Evolutionary conservation across 768 basidiomycete species (phyloP), one percentile per base, ranked within the genome.

Genomic region (Flagelloscypha sp.): DNA sequence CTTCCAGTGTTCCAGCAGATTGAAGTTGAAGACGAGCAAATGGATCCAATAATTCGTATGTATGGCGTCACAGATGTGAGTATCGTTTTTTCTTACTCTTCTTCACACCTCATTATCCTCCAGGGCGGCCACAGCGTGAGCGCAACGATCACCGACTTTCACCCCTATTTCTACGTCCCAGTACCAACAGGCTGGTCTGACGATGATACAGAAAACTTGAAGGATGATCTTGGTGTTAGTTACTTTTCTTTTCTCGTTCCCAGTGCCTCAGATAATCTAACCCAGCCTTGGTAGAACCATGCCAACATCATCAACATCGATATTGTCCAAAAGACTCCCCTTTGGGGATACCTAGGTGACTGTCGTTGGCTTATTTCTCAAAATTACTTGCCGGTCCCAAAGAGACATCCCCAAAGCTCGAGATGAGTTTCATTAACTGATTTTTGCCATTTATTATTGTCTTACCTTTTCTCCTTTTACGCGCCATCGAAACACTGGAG

Each of bases 91-190:
- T 24, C 4, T 3, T 36, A 12, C 6, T 12, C 30, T 35, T 30
- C 21, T 28, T 28, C 36, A 37, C 29, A 35, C 9, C 22, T 38
- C 27, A 28, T 20, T 35, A 11, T 16, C 12, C 15, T 34, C 10
- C 39, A 93, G 85, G 68, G 63, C 2, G 94, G 94, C 0, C 74
- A 98, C 53, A 97, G 93, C 38, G 85, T 98, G 2, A 69, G 97
- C 11, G 82, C 80, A 3, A 75, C 83, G 42, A 70, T 99, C 33
- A 79, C 70, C 2, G 77, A 78, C 22, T 97, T 95, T 53, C 57
- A 77, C 32, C 94, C 95, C 0, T 98, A 99, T 57, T 95, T 99
- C 58, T 99, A 90, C 48, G 61, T 98, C 27, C 69, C 87, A 3
- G 74, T 81, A 20, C 95, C 95, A 21, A 74, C 83, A 12, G 92